phyloP scores from a whole-genome alignment of 352 stramenopile genomes.

The Phytophthora idaei region DNA sequence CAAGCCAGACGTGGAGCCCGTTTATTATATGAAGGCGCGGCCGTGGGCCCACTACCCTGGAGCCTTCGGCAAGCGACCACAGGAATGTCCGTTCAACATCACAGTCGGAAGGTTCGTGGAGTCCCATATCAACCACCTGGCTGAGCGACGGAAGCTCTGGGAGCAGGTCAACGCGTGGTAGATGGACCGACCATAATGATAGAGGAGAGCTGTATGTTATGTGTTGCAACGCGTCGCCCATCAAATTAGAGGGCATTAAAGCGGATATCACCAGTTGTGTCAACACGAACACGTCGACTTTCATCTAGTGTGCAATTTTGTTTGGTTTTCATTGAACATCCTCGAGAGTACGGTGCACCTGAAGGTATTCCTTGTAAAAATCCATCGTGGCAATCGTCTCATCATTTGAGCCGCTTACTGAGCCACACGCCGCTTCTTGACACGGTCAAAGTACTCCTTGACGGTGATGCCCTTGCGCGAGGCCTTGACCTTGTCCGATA shows the following conservation, averaged over 20 bases:
- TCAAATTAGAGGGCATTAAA: conserved; percentile 9
- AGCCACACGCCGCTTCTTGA: conserved; percentile 75
- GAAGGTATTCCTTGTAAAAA: no score
- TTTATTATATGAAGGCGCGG: conserved; percentile 51
- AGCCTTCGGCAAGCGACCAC: conserved; percentile 36
- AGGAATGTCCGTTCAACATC: conserved; percentile 56
- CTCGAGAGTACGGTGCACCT: conserved; percentile 6
- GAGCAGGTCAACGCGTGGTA: conserved; percentile 40
- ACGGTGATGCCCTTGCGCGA: conserved; percentile 80
- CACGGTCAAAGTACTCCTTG: conserved; percentile 88
- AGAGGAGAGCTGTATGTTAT: conserved; percentile 25
- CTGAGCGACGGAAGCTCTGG: conserved; percentile 40
- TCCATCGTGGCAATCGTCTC: not conserved
- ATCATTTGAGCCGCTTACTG: conserved; percentile 33
- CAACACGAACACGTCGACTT: not conserved
- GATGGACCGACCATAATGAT: not conserved
- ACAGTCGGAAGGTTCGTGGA: conserved; percentile 33
- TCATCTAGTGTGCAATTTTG: conserved; percentile 11
- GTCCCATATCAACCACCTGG: conserved; percentile 37
- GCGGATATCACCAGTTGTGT: not conserved
- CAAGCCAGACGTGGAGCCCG: conserved; percentile 35
- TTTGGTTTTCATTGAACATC: conserved; percentile 16
- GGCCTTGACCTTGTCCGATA: conserved; percentile 73
- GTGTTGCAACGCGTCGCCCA: conserved; percentile 9
- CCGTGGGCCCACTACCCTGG: conserved; percentile 45